Evolutionary conservation across 441 rosid species (phyloP).

Genomic region (Dalechampia spathulata): DNA sequence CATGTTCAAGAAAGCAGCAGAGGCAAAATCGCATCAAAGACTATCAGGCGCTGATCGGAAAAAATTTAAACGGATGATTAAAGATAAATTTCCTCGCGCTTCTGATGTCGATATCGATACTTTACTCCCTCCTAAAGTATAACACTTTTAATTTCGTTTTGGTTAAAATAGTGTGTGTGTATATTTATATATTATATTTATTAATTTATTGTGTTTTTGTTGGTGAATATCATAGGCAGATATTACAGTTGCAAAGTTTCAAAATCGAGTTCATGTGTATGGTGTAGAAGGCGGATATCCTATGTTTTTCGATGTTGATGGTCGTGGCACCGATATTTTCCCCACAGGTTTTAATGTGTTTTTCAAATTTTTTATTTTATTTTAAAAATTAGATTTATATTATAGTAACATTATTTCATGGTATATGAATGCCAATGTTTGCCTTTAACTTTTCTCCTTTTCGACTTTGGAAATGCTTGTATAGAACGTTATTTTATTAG

Average conservation of each 20-base stretch:
- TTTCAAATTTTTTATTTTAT: neutral
- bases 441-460: no score
- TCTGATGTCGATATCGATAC: constrained; percentile 66
- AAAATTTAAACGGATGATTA: constrained; percentile 65
- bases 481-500: no score
- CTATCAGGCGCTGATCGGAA: constrained; percentile 94
- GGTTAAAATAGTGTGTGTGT: neutral
- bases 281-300: constrained; percentile 80
- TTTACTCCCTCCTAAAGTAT: constrained; percentile 79
- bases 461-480: no score
- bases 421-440: no score
- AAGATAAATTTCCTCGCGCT: constrained; percentile 54
- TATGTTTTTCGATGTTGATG: constrained; percentile 82
- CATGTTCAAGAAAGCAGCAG: constrained; percentile 93
- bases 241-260: constrained; percentile 74
- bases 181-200: neutral
- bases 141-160: neutral
- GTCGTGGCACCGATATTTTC: constrained; percentile 69
- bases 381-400: no score
- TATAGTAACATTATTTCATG: no score
- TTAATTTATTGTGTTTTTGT: neutral
- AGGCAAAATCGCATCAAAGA: constrained; percentile 82
- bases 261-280: constrained; percentile 68
- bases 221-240: constrained; percentile 41
- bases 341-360: constrained; percentile 54